Evolutionary conservation across 1,284 basidiomycete species (phyloP).

Genomic region (Sanghuangporus baumii): DNA sequence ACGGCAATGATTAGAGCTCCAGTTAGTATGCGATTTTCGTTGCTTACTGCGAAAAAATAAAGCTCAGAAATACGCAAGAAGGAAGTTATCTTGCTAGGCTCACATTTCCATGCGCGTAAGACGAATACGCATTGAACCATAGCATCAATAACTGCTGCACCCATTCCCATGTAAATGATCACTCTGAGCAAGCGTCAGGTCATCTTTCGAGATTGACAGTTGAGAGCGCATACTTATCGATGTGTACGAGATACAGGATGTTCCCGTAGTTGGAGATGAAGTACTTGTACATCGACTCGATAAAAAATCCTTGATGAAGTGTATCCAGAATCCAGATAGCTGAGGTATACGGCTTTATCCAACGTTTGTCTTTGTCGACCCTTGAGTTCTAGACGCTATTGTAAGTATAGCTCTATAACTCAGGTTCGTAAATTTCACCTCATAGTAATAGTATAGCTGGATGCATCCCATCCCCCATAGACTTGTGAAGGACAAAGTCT

Average conservation of each 20-base stretch:
- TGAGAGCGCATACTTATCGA: neutral
- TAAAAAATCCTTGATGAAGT: constrained; percentile 4
- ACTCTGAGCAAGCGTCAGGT: neutral
- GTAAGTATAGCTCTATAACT: neutral
- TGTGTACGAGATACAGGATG: neutral
- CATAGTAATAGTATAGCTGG: neutral
- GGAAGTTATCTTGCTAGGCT: neutral
- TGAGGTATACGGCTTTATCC: neutral
- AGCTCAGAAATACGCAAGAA: neutral
- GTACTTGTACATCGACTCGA: neutral
- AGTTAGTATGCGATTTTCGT: neutral
- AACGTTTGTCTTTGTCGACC: neutral
- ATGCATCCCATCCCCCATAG: constrained; percentile 1
- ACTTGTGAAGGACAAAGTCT: neutral
- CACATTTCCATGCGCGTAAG: neutral
- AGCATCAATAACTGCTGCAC: neutral
- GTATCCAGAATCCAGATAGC: neutral
- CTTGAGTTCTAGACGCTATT: neutral
- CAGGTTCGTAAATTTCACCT: neutral
- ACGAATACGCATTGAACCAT: neutral
- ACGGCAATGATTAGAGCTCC: neutral
- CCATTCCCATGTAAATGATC: neutral
- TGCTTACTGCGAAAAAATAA: constrained; percentile 7
- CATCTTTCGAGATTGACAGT: neutral
- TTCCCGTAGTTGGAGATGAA: constrained; percentile 12